phyloP scores from a whole-genome alignment of 441 rosid genomes.

The Capsella rubella region DNA sequence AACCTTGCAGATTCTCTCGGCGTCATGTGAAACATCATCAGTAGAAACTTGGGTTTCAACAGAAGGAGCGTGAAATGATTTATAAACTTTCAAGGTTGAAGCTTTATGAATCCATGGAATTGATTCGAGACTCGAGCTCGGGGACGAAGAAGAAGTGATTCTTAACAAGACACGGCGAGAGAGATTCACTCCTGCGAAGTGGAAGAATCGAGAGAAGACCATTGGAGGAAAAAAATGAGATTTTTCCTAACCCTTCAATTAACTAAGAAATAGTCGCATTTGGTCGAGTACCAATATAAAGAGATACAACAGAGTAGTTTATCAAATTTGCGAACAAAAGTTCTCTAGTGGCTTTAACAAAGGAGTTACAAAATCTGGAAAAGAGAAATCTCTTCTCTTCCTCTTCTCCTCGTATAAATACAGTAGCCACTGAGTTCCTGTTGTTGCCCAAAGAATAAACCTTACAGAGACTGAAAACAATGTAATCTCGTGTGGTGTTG shows the following conservation, averaged over 20 bases:
- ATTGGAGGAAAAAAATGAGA: background rate
- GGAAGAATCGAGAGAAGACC: conserved; percentile 31
- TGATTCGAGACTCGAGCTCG: conserved; percentile 10
- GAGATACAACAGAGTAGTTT: conserved; percentile 34
- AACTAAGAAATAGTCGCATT: background rate
- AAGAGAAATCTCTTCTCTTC: conserved; percentile 18
- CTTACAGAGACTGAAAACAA: conserved; percentile 48
- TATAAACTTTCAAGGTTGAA: conserved; percentile 11
- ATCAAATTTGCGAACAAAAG: conserved; percentile 21
- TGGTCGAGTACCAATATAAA: background rate
- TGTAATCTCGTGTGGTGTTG: conserved; percentile 29
- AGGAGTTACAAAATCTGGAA: conserved; percentile 37
- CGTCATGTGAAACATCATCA: conserved; percentile 45
- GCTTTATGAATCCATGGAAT: conserved; percentile 26
- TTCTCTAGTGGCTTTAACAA: background rate
- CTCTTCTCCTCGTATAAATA: conserved; percentile 38
- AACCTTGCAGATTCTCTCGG: conserved; percentile 59
- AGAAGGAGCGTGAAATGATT: conserved; percentile 23
- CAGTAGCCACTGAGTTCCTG: conserved; percentile 32
- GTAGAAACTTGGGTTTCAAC: conserved; percentile 31
- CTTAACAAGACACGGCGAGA: conserved; percentile 13
- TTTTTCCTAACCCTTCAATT: background rate
- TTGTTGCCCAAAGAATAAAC: conserved; percentile 44
- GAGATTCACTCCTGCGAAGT: conserved; percentile 16
- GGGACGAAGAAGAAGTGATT: background rate